A percentile compares a stretch with the other conserved stretches of the same genome.
phyloP scores from a whole-genome alignment of 352 stramenopile species.

The Pythium utonaiense region DNA sequence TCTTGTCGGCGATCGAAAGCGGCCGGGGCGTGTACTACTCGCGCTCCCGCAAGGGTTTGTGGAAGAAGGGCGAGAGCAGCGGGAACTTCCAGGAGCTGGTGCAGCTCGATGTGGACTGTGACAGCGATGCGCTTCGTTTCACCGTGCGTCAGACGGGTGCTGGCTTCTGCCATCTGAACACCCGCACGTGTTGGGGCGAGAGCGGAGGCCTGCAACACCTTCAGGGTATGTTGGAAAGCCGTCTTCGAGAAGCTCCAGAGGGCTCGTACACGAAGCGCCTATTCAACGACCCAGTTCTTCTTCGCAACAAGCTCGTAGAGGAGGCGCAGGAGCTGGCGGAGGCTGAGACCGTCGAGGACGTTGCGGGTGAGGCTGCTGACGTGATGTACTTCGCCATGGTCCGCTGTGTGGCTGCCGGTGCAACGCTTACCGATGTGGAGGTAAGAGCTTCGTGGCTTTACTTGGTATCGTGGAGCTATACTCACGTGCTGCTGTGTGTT shows the following conservation, averaged over 20 bases:
- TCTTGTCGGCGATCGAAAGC: conserved; percentile 85
- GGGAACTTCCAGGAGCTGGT: conserved; percentile 93
- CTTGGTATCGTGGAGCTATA: not conserved
- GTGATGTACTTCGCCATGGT: conserved; percentile 97
- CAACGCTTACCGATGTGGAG: conserved; percentile 91
- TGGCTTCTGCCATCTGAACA: conserved; percentile 87
- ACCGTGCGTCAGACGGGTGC: conserved; percentile 87
- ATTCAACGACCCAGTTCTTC: conserved; percentile 90
- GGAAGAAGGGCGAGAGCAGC: conserved; percentile 96
- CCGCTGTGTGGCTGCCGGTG: conserved; percentile 87
- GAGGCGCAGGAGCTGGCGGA: conserved; percentile 94
- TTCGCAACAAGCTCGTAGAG: conserved; percentile 96
- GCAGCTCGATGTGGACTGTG: conserved; percentile 93
- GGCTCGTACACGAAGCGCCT: conserved; percentile 96
- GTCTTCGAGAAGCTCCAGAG: conserved; percentile 83
- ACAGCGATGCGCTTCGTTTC: conserved; percentile 94
- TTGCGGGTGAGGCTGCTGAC: conserved; percentile 93
- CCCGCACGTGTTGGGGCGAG: conserved; percentile 92
- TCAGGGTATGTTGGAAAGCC: conserved; percentile 85
- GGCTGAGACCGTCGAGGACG: conserved; percentile 78
- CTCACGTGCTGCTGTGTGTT: not conserved
- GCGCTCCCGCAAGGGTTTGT: conserved; percentile 87
- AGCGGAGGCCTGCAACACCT: conserved; percentile 85
- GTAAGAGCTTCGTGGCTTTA: conserved; percentile 20
- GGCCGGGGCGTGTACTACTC: conserved; percentile 94